phyloP scores from a whole-genome alignment of 257 asterid species.

The Nemophila menziesii region DNA sequence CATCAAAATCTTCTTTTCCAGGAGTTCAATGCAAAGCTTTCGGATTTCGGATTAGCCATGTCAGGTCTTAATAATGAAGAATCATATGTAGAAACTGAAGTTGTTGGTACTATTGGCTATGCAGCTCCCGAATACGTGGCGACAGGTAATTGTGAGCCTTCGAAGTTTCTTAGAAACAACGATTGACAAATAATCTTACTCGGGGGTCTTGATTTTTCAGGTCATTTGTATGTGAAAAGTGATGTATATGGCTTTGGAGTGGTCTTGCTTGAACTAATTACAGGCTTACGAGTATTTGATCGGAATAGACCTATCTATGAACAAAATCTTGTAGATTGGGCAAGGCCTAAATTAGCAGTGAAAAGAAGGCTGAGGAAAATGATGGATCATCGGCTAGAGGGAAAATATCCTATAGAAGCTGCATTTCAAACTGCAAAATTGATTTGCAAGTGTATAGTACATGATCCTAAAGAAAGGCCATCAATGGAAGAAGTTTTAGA shows the following conservation, averaged over 20 bases:
- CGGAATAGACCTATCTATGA: neutral
- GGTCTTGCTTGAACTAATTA: slow-evolving; percentile 10
- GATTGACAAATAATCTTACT: neutral
- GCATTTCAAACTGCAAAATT: slow-evolving; percentile 35
- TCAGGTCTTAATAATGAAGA: slow-evolving; percentile 4
- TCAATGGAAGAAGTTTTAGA: slow-evolving; percentile 39
- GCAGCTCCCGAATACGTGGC: slow-evolving; percentile 18
- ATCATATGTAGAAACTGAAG: slow-evolving; percentile 9
- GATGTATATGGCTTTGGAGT: slow-evolving; percentile 14
- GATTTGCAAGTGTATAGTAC: slow-evolving; percentile 34
- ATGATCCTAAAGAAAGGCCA: slow-evolving; percentile 39
- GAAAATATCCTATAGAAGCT: slow-evolving; percentile 27
- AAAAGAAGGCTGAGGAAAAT: slow-evolving; percentile 39
- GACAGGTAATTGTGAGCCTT: no score
- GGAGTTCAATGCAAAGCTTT: slow-evolving; percentile 13
- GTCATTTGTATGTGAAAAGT: slow-evolving; percentile 13
- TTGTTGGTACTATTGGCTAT: slow-evolving; percentile 14
- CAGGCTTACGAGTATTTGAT: slow-evolving; percentile 4
- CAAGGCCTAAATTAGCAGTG: slow-evolving; percentile 35
- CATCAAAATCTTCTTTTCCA: neutral
- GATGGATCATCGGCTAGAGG: slow-evolving; percentile 34
- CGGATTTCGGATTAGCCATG: slow-evolving; percentile 15
- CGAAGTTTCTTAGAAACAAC: no score
- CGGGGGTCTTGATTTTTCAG: neutral
- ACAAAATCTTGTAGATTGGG: slow-evolving; percentile 23